Evolutionary conservation across 495 filamentous ascomycete species (phyloP), one percentile per base, ranked within the genome.

Genomic region (Parathielavia appendiculata): DNA sequence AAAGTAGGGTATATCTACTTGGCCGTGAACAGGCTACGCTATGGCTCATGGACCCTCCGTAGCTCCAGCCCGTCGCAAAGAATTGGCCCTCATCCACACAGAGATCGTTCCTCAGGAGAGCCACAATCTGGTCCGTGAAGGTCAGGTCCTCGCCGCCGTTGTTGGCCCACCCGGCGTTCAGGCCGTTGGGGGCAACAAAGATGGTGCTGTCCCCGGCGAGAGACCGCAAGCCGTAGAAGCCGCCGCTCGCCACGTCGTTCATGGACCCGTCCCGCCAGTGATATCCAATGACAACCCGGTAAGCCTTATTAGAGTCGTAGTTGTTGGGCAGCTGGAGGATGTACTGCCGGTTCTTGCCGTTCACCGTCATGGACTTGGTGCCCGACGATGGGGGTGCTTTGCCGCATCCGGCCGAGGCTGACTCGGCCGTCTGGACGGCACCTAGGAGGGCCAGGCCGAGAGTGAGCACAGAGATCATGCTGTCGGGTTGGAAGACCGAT

Each of bases 11-110:
- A 10, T 13, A 69, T 68, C 17, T 73, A 58, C 56, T 66, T 0
- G 70, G 66, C 13, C 69, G 69, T 3, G 73, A 65, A 45, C 77
- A 80, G 14, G 77, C 76, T 17, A 80, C 61, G 5, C 69, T 59
- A 40, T 74, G 77, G 22, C 72, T 75, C 77, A 79, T 79, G 16
- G 70, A 69, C 10, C 66, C 77, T 35, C 77, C 77, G 60, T 76
- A 80, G 56, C 72, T 75, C 62, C 73, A 80, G 10, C 77, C 77
- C 22, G 71, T 72, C 0, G 74, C 67, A 63, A 76, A 80, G 54
- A 74, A 66, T 23, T 73, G 61, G 50, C 62, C 71, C 56, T 71
- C 56, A 53, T 80, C 66, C 3, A 78, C 59, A 55, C 78, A 80
- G 39, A 79, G 69, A 23, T 74, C 76, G 35, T 62, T 62, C 26